Evolutionary conservation across 2,329 filamentous ascomycete species (phyloP).

Genomic region (Lachnellula hyalina): DNA sequence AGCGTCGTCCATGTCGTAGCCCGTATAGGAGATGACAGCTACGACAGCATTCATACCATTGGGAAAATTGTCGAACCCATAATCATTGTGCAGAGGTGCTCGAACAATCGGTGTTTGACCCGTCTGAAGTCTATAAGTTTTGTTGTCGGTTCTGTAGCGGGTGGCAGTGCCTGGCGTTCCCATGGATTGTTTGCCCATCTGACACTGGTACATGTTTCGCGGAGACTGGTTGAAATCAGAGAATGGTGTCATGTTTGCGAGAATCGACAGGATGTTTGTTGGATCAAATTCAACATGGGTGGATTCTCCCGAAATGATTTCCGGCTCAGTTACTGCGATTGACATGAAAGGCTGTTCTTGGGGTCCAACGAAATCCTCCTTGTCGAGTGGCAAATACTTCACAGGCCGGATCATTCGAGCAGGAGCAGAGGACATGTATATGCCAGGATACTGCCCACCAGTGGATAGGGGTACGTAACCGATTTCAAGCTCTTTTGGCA

Average conservation of each 20-base stretch:
- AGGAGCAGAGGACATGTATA: constrained; percentile 86
- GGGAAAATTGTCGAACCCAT: constrained; percentile 96
- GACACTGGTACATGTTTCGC: constrained; percentile 98
- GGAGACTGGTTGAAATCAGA: constrained; percentile 98
- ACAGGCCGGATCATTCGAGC: constrained; percentile 86
- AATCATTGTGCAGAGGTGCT: constrained; percentile 88
- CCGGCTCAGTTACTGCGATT: constrained; percentile 83
- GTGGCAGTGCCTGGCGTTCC: constrained; percentile 86
- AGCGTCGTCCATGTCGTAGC: constrained; percentile 99
- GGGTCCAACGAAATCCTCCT: constrained; percentile 82
- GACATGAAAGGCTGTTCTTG: constrained; percentile 98
- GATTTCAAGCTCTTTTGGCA: constrained; percentile 83
- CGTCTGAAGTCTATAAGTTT: constrained; percentile 88
- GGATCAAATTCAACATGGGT: constrained; percentile 93
- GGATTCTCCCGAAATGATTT: constrained; percentile 80
- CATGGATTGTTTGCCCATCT: constrained; percentile 99
- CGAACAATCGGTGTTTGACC: constrained; percentile 93
- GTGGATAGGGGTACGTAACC: constrained; percentile 84
- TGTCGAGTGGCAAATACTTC: constrained; percentile 83
- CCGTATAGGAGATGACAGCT: constrained; percentile 96
- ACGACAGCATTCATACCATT: constrained; percentile 95
- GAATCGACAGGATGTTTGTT: constrained; percentile 93
- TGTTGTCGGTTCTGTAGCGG: constrained; percentile 90
- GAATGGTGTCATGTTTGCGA: constrained; percentile 98
- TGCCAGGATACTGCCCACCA: constrained; percentile 90